Conservation (phyloP, 2,329 filamentous ascomycete genomes). For the Fusarium luffae region DNA sequence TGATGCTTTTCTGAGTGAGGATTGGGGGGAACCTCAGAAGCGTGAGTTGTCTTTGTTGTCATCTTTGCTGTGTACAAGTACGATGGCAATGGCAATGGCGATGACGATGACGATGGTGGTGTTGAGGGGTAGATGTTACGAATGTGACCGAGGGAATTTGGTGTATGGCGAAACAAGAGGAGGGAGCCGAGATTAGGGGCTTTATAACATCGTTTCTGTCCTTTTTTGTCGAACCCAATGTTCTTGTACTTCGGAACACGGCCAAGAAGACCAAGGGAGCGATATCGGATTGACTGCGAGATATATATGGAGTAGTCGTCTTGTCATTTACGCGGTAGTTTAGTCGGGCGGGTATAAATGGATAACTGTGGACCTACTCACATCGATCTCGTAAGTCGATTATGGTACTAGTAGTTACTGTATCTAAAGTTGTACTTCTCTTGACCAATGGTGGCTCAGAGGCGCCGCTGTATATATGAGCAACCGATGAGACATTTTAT, state of each 20-base stretch:
- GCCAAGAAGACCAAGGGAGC: conserved; percentile 20
- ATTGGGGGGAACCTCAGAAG: conserved; percentile 36
- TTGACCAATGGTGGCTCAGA: neutral
- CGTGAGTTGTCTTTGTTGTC: conserved; percentile 18
- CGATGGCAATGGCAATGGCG: conserved; percentile 5
- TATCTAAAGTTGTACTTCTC: neutral
- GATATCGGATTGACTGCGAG: conserved; percentile 37
- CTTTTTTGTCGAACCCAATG: neutral
- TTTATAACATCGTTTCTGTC: neutral
- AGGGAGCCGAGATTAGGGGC: neutral
- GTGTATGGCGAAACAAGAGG: neutral
- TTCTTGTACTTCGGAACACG: neutral
- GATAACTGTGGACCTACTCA: conserved; percentile 39
- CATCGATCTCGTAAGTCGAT: neutral
- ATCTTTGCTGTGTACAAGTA: conserved; percentile 1
- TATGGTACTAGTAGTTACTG: neutral
- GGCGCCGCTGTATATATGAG: neutral
- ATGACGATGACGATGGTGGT: neutral
- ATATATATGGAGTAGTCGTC: conserved; percentile 27
- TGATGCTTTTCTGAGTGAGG: conserved; percentile 49
- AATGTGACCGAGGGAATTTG: conserved; percentile 3
- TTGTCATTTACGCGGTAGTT: neutral
- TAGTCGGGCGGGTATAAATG: conserved; percentile 10
- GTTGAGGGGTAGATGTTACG: conserved; percentile 15
- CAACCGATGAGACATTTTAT: too few species aligned